These are phyloP conservation scores for Fusarium napiforme DNA, from an alignment of 2,329 filamentous ascomycete genomes.

Conservation along the genomic window DNA sequence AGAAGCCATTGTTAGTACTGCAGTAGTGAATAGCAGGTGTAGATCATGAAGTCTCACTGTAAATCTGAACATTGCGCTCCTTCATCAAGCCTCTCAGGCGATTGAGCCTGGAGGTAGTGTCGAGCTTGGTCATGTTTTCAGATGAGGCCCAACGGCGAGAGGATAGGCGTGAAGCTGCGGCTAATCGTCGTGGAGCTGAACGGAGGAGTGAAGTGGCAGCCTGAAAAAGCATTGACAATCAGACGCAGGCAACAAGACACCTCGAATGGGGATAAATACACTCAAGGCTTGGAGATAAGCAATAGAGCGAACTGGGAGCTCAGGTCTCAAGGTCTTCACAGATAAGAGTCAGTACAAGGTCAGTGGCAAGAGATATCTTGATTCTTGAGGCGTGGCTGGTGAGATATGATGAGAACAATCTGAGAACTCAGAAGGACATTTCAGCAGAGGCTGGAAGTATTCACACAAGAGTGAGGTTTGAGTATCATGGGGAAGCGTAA, in stretches of 20 bases:
- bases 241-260: constrained; percentile 30
- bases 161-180: constrained; percentile 10
- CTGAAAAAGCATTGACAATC: constrained; percentile 42
- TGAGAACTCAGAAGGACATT: not conserved
- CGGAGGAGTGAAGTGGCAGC: constrained; percentile 38
- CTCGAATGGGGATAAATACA: constrained; percentile 14
- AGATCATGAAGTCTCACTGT: constrained; percentile 71
- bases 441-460: not conserved
- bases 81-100: constrained; percentile 87
- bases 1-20: constrained; percentile 28
- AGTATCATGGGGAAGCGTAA: constrained; percentile 4
- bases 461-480: not conserved
- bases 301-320: constrained; percentile 1
- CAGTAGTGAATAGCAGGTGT: not conserved
- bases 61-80: constrained; percentile 87
- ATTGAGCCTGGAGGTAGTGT: constrained; percentile 80
- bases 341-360: constrained; percentile 1
- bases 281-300: not conserved
- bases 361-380: not conserved
- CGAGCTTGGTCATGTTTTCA: constrained; percentile 60
- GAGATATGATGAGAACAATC: not conserved
- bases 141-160: constrained; percentile 35
- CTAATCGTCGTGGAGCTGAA: constrained; percentile 30
- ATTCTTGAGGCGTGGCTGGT: not conserved
- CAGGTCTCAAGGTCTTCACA: constrained; percentile 6